A percentile compares a stretch with the other conserved stretches of the same genome.
phyloP scores from a whole-genome alignment of 805 yeast genomes.

The Yamadazyma sp. region DNA sequence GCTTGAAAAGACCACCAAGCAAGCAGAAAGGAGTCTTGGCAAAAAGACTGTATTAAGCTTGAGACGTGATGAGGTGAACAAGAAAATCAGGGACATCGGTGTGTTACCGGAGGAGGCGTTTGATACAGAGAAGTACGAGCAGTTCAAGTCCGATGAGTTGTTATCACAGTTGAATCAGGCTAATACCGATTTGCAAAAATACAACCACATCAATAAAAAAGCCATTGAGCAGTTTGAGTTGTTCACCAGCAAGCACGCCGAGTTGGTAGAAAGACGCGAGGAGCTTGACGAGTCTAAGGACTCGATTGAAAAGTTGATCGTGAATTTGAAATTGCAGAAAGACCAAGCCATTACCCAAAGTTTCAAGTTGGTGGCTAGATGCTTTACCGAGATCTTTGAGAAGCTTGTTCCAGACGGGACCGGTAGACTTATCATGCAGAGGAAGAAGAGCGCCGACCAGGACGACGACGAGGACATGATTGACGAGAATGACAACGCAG shows the following conservation, averaged over 20 bases:
- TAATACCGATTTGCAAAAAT: conserved; percentile 58
- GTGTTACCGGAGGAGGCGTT: conserved; percentile 86
- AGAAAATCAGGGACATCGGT: conserved; percentile 80
- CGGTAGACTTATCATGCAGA: conserved; percentile 70
- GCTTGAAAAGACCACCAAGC: conserved; percentile 60
- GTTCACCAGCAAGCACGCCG: conserved; percentile 71
- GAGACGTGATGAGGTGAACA: conserved; percentile 70
- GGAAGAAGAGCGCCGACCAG: conserved; percentile 23
- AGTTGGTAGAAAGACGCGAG: conserved; percentile 58
- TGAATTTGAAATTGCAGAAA: conserved; percentile 71
- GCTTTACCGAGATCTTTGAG: conserved; percentile 74
- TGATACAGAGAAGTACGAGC: conserved; percentile 38
- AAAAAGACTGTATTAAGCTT: conserved; percentile 57
- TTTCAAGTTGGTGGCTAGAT: conserved; percentile 70
- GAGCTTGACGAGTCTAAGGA: conserved; percentile 70
- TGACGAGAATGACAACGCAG: conserved; percentile 16
- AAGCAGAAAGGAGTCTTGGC: conserved; percentile 62
- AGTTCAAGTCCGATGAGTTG: conserved; percentile 50
- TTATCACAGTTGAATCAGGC: conserved; percentile 52
- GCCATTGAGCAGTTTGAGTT: conserved; percentile 81
- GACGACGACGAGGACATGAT: conserved; percentile 18
- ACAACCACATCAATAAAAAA: conserved; percentile 80
- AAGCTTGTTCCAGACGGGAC: conserved; percentile 80
- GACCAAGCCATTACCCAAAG: conserved; percentile 79
- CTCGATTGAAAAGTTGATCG: conserved; percentile 72